Percentiles rank a stretch among this genome's conserved stretches.
Conservation (phyloP, 768 basidiomycete species). For the Leccinum pellstonianum region DNA sequence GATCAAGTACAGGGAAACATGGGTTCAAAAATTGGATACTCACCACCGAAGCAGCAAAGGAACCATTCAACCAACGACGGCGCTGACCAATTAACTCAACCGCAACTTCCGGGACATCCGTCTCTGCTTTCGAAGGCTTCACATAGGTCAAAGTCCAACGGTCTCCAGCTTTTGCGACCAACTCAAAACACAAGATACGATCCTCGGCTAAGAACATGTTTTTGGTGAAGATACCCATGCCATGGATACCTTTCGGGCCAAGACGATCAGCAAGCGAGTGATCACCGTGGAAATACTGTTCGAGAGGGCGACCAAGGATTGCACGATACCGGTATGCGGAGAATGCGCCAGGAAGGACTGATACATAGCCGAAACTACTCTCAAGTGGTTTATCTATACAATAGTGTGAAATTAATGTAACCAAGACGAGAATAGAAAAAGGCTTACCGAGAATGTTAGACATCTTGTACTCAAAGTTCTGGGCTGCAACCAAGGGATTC, state of each 20-base stretch:
- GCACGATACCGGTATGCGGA: conserved; percentile 94
- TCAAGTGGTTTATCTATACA: conserved; percentile 84
- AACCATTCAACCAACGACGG: conserved; percentile 92
- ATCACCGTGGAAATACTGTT: conserved; percentile 87
- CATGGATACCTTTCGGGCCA: conserved; percentile 90
- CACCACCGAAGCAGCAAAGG: conserved; percentile 89
- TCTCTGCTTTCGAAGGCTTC: conserved; percentile 94
- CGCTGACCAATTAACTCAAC: conserved; percentile 93
- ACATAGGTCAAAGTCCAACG: conserved; percentile 89
- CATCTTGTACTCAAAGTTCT: conserved; percentile 99
- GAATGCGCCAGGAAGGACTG: conserved; percentile 95
- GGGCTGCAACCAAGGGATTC: conserved; percentile 90
- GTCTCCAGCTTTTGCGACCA: conserved; percentile 87
- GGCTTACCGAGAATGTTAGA: conserved; percentile 84
- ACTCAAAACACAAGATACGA: conserved; percentile 96
- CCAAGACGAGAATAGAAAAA: background rate
- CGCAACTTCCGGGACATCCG: conserved; percentile 93
- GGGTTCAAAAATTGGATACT: conserved; percentile 29
- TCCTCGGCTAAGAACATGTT: conserved; percentile 92
- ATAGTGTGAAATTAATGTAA: conserved; percentile 8
- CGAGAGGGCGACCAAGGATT: conserved; percentile 82
- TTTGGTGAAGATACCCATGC: conserved; percentile 97
- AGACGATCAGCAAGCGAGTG: conserved; percentile 89
- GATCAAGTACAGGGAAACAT: background rate
- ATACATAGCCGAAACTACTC: conserved; percentile 94